Conservation (phyloP, 2,329 filamentous ascomycete species). For the Rachicladosporium sp. region DNA sequence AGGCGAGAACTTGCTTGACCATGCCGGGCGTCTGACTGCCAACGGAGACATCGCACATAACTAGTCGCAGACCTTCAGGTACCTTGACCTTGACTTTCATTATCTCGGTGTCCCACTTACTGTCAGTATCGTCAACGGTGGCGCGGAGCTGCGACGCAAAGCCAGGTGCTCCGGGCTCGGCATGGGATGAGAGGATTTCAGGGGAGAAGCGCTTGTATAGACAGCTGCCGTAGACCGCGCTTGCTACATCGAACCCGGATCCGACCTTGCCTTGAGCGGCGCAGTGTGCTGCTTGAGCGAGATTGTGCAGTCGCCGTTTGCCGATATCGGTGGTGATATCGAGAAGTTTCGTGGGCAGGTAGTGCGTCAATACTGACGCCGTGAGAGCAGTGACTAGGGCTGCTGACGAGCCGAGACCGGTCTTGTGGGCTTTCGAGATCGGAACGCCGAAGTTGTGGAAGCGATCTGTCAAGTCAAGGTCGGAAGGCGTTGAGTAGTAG, state of each 20-base stretch:
- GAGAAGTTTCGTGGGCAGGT: slow-evolving; percentile 47
- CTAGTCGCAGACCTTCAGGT: slow-evolving; percentile 60
- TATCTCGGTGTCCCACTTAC: slow-evolving; percentile 69
- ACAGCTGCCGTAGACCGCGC: slow-evolving; percentile 84
- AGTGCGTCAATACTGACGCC: slow-evolving; percentile 63
- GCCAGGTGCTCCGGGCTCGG: slow-evolving; percentile 50
- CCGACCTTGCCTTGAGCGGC: slow-evolving; percentile 95
- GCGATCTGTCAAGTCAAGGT: slow-evolving; percentile 28
- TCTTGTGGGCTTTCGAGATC: slow-evolving; percentile 77
- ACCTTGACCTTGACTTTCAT: slow-evolving; percentile 56
- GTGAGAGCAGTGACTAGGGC: slow-evolving; percentile 84
- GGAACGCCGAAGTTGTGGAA: slow-evolving; percentile 71
- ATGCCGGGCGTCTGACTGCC: slow-evolving; percentile 88
- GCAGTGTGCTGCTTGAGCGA: slow-evolving; percentile 87
- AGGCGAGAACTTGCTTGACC: slow-evolving; percentile 82
- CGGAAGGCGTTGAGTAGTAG: slow-evolving; percentile 72
- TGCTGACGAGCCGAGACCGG: slow-evolving; percentile 85
- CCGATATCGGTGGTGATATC: slow-evolving; percentile 44
- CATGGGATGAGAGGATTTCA: slow-evolving; percentile 52
- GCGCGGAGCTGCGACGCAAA: slow-evolving; percentile 55
- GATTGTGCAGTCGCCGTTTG: slow-evolving; percentile 65
- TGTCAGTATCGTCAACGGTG: slow-evolving; percentile 50
- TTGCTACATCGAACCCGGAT: slow-evolving; percentile 88
- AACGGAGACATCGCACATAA: slow-evolving; percentile 94
- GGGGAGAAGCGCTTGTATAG: slow-evolving; percentile 90